Base-by-base conservation (phyloP, 1,139 yeast species). In the Citeromyces hawaiiensis region DNA sequence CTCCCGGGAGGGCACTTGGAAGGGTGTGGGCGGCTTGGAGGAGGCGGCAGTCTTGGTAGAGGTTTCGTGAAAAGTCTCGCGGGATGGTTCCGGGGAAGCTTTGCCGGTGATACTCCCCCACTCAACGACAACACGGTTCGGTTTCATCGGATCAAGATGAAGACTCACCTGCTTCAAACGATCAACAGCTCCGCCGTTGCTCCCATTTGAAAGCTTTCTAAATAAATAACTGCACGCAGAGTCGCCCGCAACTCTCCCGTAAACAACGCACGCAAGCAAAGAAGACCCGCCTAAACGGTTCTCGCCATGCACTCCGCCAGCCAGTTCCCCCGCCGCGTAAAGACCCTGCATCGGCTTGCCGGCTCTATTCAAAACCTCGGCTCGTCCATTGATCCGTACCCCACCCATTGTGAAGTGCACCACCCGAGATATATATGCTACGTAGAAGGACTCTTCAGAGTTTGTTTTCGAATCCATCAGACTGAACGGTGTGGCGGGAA, bases 331-430 rank as follows among this genome's bases (percentile, higher is more conserved):
- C 19, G 83, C 82, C 2, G 91, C 91, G 53, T 66, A 82, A 27
- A 80, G 59, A 1, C 86, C 88, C 31, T 59, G 61, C 46, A 79
- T 72, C 2, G 75, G 66, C 4, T 53, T 50, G 11, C 62, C 61
- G 9, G 56, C 53, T 27, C 59, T 57, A 39, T 64, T 60, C 38
- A 79, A 47, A 2, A 82, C 85, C 48, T 76, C 70, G 0, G 81
- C 62, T 38, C 66, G 57, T 36, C 66, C 70, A 51, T 80, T 73
- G 51, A 81, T 78, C 53, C 73, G 73, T 27, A 81, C 78, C 35
- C 94, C 94, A 30, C 94, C 94, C 87, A 83, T 80, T 7, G 94
- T 82, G 60, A 82, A 83, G 54, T 83, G 94, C 33, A 83, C 72
- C 2, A 83, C 93, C 35, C 93, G 75, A 2, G 91, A 80, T 38